A percentile compares a stretch with the other conserved stretches of the same genome.
phyloP scores from a whole-genome alignment of 176 grass and related monocot species.

The Oryza australiensis region DNA sequence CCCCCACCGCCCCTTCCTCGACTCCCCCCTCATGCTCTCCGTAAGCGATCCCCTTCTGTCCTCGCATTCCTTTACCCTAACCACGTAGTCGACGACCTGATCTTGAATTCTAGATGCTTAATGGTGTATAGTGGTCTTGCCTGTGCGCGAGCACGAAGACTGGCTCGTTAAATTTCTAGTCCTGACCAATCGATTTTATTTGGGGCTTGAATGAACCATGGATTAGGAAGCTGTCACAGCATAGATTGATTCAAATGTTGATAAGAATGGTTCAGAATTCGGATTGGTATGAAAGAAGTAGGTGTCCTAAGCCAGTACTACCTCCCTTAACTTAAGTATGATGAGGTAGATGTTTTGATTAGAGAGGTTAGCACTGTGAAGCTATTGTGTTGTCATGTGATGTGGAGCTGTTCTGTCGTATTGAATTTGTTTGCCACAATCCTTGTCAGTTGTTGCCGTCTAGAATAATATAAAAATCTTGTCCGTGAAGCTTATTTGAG shows the following conservation, averaged over 20 bases:
- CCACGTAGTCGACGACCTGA: background rate
- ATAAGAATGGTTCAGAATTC: background rate
- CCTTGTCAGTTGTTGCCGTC: background rate
- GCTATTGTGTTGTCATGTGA: background rate
- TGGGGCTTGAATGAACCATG: background rate
- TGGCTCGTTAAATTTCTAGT: background rate
- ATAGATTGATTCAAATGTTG: background rate
- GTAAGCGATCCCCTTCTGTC: slow-evolving; percentile 33
- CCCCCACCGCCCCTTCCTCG: slow-evolving; percentile 69
- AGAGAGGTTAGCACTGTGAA: background rate
- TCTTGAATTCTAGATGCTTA: background rate
- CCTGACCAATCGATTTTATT: background rate
- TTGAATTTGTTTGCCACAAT: background rate
- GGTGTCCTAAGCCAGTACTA: background rate
- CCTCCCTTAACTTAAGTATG: background rate
- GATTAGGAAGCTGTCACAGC: background rate
- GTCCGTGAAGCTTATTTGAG: background rate
- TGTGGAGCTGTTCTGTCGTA: background rate
- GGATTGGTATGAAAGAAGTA: background rate
- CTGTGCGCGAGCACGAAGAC: background rate
- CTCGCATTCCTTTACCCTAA: background rate
- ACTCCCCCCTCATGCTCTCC: slow-evolving; percentile 69
- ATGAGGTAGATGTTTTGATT: background rate
- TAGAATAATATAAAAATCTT: slow-evolving; percentile 16
- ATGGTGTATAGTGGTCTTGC: background rate